phyloP scores from a whole-genome alignment of 306 rosid genomes.

The Quercus berberidifolia region DNA sequence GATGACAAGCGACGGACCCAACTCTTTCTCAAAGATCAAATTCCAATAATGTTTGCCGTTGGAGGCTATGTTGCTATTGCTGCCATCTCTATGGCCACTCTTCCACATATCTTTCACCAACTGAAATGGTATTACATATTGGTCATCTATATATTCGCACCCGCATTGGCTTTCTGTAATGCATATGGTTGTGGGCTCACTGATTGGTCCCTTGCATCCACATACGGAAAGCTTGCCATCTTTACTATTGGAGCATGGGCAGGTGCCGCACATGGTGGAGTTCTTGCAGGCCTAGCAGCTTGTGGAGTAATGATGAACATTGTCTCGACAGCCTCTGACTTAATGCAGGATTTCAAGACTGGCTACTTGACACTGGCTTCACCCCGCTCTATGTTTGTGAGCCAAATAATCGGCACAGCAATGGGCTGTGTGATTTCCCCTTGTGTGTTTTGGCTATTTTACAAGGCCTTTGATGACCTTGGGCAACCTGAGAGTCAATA shows the following conservation, averaged over 20 bases:
- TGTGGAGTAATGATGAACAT: conserved; percentile 20
- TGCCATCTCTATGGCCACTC: neutral
- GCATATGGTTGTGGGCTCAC: conserved; percentile 16
- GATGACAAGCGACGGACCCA: conserved; percentile 3
- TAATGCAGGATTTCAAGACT: conserved; percentile 16
- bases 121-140: conserved; percentile 14
- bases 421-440: conserved; percentile 15
- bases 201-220: conserved; percentile 16
- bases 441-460: conserved; percentile 14
- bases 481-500: neutral
- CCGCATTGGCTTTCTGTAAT: conserved; percentile 3
- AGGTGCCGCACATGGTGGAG: conserved; percentile 2
- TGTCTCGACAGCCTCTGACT: conserved; percentile 12
- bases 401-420: conserved; percentile 6
- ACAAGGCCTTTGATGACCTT: conserved; percentile 1
- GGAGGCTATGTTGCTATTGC: conserved; percentile 7
- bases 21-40: conserved; percentile 8
- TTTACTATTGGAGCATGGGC: conserved; percentile 13
- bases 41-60: conserved; percentile 5
- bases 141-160: conserved; percentile 4
- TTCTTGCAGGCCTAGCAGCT: conserved; percentile 14
- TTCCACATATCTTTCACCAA: conserved; percentile 6
- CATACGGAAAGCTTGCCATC: conserved; percentile 14
- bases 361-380: conserved; percentile 16
- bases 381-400: conserved; percentile 13